Base-by-base conservation (phyloP, 2,329 filamentous ascomycete genomes). In the Xylariaceae sp. region DNA sequence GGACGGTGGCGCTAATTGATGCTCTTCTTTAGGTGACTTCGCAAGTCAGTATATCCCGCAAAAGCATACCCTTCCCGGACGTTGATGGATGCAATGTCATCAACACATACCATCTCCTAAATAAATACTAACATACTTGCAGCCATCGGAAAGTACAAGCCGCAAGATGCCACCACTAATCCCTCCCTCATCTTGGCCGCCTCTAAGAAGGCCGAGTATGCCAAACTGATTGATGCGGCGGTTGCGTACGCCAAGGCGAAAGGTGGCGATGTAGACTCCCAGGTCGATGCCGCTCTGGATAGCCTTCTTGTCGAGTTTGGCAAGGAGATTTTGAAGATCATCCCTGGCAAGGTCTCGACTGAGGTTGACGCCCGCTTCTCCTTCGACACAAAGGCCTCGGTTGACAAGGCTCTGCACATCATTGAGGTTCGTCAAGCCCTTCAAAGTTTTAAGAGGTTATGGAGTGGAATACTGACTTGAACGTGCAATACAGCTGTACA, bases 111-210 rank as follows among this genome's bases (percentile, higher is more conserved):
- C 44, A 18, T 10, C 16, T 32, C 20, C 23, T 20, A 20, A 20
- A 40, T 7, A 26, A 26, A 37, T 40, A 56, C 61, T 68, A 50
- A 69, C 58, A 48, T 10, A 49, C 40, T 32, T 46, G 76, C 80
- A 87, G 93, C 93, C 78, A 99, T 99, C 77, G 93, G 84, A 83
- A 97, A 98, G 84, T 99, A 99, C 88, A 96, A 96, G 88, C 95
- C 95, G 65, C 93, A 99, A 85, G 95, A 99, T 90, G 95, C 95
- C 74, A 99, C 95, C 77, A 99, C 95, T 82, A 99, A 99, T 88
- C 95, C 95, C 59, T 98, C 95, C 63, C 85, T 99, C 76, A 98
- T 99, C 79, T 89, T 99, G 75, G 93, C 93, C 67, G 95, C 95
- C 64, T 93, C 95, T 75, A 98, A 99, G 86, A 98, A 98, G 87